These are phyloP conservation scores for Entomortierella chlamydospora DNA, from an alignment of 192 early-diverging fungal genomes.

Conservation along the genomic window DNA sequence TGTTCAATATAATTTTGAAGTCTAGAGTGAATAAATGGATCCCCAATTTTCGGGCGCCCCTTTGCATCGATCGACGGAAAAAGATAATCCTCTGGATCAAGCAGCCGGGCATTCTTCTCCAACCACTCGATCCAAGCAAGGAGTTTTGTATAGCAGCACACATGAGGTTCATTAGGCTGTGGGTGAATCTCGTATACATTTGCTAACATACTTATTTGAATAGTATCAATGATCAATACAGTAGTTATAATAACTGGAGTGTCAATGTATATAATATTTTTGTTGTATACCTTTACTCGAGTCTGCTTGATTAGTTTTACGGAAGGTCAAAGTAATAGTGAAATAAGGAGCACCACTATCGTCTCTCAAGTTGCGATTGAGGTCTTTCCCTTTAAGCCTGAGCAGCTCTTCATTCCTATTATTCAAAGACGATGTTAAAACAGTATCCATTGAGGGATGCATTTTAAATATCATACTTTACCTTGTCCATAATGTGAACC, in stretches of 20 bases:
- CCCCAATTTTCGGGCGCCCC: slow-evolving; percentile 8
- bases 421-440: too few species aligned
- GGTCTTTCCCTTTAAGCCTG: neutral
- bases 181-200: slow-evolving; percentile 15
- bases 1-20: slow-evolving; percentile 2
- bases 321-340: slow-evolving; percentile 10
- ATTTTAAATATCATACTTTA: neutral
- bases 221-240: too few species aligned
- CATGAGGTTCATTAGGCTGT: slow-evolving; percentile 9
- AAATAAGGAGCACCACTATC: slow-evolving; percentile 3
- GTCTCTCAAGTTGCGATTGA: neutral
- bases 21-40: neutral
- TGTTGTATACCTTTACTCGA: slow-evolving; percentile 12
- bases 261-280: neutral
- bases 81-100: slow-evolving; percentile 2
- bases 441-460: too few species aligned
- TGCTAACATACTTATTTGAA: too few species aligned
- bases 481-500: slow-evolving; percentile 8
- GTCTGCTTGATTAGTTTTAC: slow-evolving; percentile 19
- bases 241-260: neutral
- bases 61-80: slow-evolving; percentile 6
- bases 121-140: slow-evolving; percentile 5
- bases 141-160: slow-evolving; percentile 14
- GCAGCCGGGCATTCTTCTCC: neutral
- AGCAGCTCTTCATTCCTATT: slow-evolving; percentile 21